Evolutionary conservation across 768 basidiomycete species (phyloP), one percentile per base, ranked within the genome.

Genomic region (Russula olivacea): DNA sequence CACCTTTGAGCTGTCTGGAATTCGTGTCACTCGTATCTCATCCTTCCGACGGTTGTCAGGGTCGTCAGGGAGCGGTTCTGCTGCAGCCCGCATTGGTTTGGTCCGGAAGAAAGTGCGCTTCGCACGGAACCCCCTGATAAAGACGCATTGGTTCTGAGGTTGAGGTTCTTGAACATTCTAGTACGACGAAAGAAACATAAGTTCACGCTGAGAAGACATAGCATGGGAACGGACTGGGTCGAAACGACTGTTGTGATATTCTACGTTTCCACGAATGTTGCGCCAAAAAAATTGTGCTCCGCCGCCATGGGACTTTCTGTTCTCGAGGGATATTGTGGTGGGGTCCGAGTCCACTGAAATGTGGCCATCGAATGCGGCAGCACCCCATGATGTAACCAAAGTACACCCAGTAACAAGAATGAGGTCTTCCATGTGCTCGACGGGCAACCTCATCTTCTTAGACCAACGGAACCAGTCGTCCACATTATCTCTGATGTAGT

Each of bases 111-210:
- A 8, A 9, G 41, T 25, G 15, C 61, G 61, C 21, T 63, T 63
- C 1, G 62, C 50, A 7, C 58, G 62, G 15, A 53, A 60, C 2
- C 58, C 62, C 34, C 43, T 58, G 23, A 63, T 38, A 34, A 60
- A 60, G 12, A 63, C 28, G 10, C 62, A 60, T 15, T 63, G 62
- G 19, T 61, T 61, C 43, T 25, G 43, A 14, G 36, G 36, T 36
- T 4, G 34, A 36, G 28, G n/a, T 6, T 15, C 17, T 12, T 15
- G 10, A 11, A 10, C 47, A 12, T 10, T 19, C 15, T 28, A 28
- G 7, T 32, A 30, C 2, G 6, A 41, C 11, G 12, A 9, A 30
- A 9, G 8, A 28, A 9, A 50, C 9, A 10, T 50, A 19, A 50
- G 49, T 19, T 4, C 2, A 8, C 9, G 8, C 28, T 0, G 17